A percentile compares a stretch with the other conserved stretches of the same genome.
Conservation (phyloP, 257 asterid species). For the Capsicum pubescens region DNA sequence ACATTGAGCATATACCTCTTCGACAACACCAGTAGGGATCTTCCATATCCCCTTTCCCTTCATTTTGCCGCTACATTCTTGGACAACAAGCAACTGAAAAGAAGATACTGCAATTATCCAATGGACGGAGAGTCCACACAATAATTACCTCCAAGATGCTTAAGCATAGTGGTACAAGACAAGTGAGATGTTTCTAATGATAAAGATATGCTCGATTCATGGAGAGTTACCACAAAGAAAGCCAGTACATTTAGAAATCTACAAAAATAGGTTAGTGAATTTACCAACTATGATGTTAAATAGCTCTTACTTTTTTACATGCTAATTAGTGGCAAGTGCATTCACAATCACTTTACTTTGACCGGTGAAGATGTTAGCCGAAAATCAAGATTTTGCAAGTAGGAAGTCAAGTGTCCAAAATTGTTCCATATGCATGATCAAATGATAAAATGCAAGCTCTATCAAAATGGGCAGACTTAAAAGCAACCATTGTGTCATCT, state of each 20-base stretch:
- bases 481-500: background rate
- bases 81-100: conserved; percentile 72
- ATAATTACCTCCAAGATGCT: background rate
- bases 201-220: background rate
- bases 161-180: background rate
- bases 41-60: conserved; percentile 68
- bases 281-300: background rate
- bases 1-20: conserved; percentile 51
- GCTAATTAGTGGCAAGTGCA: background rate
- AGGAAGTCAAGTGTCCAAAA: background rate
- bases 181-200: background rate
- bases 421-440: background rate
- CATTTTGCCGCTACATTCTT: conserved; percentile 61
- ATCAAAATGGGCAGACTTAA: background rate
- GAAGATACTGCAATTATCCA: background rate
- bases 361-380: background rate
- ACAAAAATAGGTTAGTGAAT: background rate
- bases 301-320: background rate
- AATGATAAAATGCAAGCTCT: background rate
- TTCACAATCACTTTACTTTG: background rate
- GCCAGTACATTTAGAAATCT: background rate
- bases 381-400: background rate
- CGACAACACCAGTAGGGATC: conserved; percentile 73
- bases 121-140: background rate
- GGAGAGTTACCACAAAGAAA: background rate